phyloP scores from a whole-genome alignment of 2,329 filamentous ascomycete species.

The Epichloe uncinata region DNA sequence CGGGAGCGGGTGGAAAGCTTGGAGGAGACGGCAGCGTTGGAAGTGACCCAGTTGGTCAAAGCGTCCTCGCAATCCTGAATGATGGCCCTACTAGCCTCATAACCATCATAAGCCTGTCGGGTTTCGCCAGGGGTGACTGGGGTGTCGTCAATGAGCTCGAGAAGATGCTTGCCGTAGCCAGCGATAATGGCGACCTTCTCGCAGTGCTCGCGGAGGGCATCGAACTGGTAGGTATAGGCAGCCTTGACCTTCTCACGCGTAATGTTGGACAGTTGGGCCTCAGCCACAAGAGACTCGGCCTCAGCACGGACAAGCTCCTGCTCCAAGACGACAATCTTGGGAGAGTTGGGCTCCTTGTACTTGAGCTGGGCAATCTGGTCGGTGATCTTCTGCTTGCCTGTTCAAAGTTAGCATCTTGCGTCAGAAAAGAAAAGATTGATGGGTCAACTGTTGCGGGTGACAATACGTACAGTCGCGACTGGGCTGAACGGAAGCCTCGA shows the following conservation, averaged over 20 bases:
- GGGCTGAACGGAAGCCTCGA: constrained; percentile 94
- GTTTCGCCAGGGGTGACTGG: constrained; percentile 97
- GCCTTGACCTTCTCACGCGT: constrained; percentile 99
- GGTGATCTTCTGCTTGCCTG: constrained; percentile 97
- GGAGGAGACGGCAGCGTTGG: constrained; percentile 76
- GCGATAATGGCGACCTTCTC: constrained; percentile 98
- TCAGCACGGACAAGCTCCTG: constrained; percentile 97
- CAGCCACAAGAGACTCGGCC: constrained; percentile 95
- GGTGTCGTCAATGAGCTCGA: constrained; percentile 91
- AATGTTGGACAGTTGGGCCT: constrained; percentile 97
- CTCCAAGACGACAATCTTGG: constrained; percentile 93
- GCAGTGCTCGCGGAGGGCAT: constrained; percentile 91
- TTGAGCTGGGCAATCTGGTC: constrained; percentile 98
- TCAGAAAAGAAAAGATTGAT: neutral
- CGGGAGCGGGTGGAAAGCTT: constrained; percentile 80
- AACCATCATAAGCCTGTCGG: constrained; percentile 88
- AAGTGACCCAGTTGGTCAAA: constrained; percentile 90
- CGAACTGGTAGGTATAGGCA: constrained; percentile 95
- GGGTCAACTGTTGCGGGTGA: too few relatives aligned
- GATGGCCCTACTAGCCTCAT: constrained; percentile 96
- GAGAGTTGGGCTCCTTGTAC: constrained; percentile 98
- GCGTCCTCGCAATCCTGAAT: constrained; percentile 98
- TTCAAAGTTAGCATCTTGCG: neutral
- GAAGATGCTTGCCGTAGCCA: constrained; percentile 93
- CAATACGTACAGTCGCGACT: constrained; percentile 74